These are phyloP conservation scores for Neurospora cerealis DNA, from an alignment of 495 filamentous ascomycete species.

Conservation along the genomic window DNA sequence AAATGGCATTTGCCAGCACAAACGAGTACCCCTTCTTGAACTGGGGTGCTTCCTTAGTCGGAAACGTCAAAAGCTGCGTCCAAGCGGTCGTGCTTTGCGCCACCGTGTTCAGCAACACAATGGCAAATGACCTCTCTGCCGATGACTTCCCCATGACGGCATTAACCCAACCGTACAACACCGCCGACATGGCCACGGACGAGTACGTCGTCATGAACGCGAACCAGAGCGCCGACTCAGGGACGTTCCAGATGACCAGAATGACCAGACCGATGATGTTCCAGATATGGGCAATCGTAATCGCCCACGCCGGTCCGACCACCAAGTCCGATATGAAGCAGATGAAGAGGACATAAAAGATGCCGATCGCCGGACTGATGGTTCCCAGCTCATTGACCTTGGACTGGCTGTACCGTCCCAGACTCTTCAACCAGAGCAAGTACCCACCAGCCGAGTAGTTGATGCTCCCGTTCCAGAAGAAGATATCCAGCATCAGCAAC, in stretches of 20 bases:
- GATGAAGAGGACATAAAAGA: constrained; percentile 36
- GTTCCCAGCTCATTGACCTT: constrained; percentile 23
- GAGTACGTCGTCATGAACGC: constrained; percentile 29
- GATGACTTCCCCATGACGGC: constrained; percentile 16
- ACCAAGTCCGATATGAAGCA: constrained; percentile 37
- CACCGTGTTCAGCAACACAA: constrained; percentile 21
- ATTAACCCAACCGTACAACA: constrained; percentile 29
- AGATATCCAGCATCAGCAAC: constrained; percentile 33
- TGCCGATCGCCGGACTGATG: constrained; percentile 28
- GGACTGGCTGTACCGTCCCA: constrained; percentile 17
- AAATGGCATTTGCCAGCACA: constrained; percentile 35
- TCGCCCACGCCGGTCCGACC: constrained; percentile 26
- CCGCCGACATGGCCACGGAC: constrained; percentile 22
- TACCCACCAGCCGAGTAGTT: constrained; percentile 31
- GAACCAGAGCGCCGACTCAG: constrained; percentile 38
- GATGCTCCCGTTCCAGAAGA: constrained; percentile 39
- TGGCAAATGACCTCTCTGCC: constrained; percentile 20
- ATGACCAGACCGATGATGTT: constrained; percentile 24
- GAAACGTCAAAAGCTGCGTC: constrained; percentile 33
- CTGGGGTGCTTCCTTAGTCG: constrained; percentile 23
- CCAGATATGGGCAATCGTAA: constrained; percentile 20
- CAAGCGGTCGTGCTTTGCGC: constrained; percentile 26
- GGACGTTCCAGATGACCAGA: constrained; percentile 33
- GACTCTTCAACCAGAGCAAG: constrained; percentile 27
- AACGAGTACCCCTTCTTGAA: constrained; percentile 42